Evolutionary conservation across 495 filamentous ascomycete species (phyloP), one percentile per base, ranked within the genome.

Genomic region (Neurospora pannonica): DNA sequence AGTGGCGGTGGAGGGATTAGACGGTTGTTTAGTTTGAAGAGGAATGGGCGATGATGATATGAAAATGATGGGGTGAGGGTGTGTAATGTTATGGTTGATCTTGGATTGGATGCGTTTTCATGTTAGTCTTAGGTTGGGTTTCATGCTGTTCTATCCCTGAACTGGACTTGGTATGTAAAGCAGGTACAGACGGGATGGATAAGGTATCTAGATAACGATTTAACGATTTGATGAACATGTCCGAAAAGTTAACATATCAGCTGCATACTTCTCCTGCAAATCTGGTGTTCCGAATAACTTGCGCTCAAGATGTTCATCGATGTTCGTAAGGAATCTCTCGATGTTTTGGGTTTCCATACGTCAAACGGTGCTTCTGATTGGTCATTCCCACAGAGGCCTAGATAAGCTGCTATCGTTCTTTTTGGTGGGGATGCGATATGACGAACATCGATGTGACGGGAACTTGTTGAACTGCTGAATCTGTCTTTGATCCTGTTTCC

Each of bases 11-110:
- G 31, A 71, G 73, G 74, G 37, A 60, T 77, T 9, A 79, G 74
- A 72, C 60, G 75, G 75, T 31, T 77, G 67, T 70, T 79, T 24
- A 76, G 76, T 71, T 46, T 78, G 54, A 74, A 62, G 69, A 79
- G 67, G 54, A 70, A 24, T 38, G 48, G 42, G 6, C 37, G 40
- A 37, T 46, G 72, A 24, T 69, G 40, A 38, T 31, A n/a, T 5
- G 19, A 17, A 34, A 28, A 19, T 21, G 48, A 5, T 72, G 62
- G 10, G 48, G n/a, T 36, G 54, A 13, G 10, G 24, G 9, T 31
- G 24, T 62, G 46, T 54, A 24, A 31, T 15, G 24, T 5, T 8
- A 62, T 62, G 54, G 11, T 13, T 24, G 24, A 31, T 11, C 21
- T 24, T 24, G 46, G 21, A 24, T 54, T 24, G n/a, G 10, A 24